Evolutionary conservation across 2,329 filamentous ascomycete species (phyloP).

Genomic region (Teratosphaeria gauchensis): DNA sequence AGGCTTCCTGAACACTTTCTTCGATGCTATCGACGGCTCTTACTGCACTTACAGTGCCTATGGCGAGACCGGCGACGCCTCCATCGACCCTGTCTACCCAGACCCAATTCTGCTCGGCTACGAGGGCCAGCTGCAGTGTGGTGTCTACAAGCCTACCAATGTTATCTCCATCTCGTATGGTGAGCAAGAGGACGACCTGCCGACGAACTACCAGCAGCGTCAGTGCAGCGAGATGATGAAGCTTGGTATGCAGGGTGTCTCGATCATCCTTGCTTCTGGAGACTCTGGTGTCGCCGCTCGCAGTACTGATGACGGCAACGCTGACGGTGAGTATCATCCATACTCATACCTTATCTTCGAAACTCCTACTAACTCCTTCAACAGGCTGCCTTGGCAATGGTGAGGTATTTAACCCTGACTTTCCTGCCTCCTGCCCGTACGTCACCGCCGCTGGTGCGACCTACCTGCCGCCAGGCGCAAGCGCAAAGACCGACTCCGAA

Average conservation of each 20-base stretch:
- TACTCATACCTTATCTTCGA: background rate
- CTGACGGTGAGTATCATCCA: background rate
- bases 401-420: constrained; percentile 36
- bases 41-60: constrained; percentile 28
- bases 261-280: constrained; percentile 43
- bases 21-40: constrained; percentile 32
- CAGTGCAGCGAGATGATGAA: constrained; percentile 51
- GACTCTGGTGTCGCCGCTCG: constrained; percentile 39
- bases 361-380: background rate
- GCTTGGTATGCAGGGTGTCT: constrained; percentile 44
- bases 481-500: constrained; percentile 16
- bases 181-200: constrained; percentile 45
- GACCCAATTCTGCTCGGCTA: constrained; percentile 20
- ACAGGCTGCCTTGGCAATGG: constrained; percentile 20
- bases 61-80: constrained; percentile 15
- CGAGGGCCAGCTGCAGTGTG: constrained; percentile 26
- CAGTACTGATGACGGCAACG: constrained; percentile 16
- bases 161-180: constrained; percentile 56
- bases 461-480: constrained; percentile 23
- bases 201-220: constrained; percentile 39
- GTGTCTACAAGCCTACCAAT: constrained; percentile 22
- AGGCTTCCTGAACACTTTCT: constrained; percentile 26
- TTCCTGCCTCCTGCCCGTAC: constrained; percentile 40
- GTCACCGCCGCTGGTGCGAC: constrained; percentile 47
- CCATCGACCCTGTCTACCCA: constrained; percentile 12